Base-by-base conservation (phyloP, 768 basidiomycete genomes). In the Lentinula sp. region DNA sequence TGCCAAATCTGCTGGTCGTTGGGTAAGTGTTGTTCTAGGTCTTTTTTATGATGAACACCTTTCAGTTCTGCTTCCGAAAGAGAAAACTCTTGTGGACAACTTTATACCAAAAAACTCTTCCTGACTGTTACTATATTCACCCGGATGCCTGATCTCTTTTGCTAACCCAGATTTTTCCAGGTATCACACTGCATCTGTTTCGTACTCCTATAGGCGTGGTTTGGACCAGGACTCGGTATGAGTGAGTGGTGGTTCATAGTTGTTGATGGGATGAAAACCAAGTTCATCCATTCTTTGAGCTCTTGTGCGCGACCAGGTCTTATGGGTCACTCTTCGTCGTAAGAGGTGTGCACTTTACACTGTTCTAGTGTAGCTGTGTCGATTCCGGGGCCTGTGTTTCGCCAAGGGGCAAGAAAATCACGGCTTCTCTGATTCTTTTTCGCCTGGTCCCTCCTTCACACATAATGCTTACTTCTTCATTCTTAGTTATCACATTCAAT, bases 211-310 rank as follows among this genome's bases (percentile, higher is more conserved):
- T 39, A 13, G 37, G 37, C 8, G 4, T 37, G 45, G 46, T n/a
- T 37, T 16, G 15, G 21, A 37, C 4, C 3, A 10, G 18, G 28
- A 37, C 35, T 7, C 32, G 46, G 28, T 48, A 39, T 32, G 46
- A 23, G n/a, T 32, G 28, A n/a, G 21, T 49, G 18, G 11, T 31
- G 15, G 23, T 7, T 58, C 8, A 10, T 34, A 18, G 16, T 43
- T 21, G 10, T 8, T 46, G 13, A 42, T 60, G 75, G 71, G 86
- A 88, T 77, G 86, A 88, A 86, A 88, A 74, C 72, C 82, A 48
- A 89, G 87, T 88, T 89, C 81, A 88, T 89, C 87, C 87, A 88
- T 89, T 89, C 87, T 79, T 89, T 87, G 87, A 88, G 76, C 72
- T 71, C 74, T 75, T 73, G 70, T 70, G 64, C 69, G 63, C 68